phyloP scores from a whole-genome alignment of 345 rosid genomes.

The Erodium maritimum region DNA sequence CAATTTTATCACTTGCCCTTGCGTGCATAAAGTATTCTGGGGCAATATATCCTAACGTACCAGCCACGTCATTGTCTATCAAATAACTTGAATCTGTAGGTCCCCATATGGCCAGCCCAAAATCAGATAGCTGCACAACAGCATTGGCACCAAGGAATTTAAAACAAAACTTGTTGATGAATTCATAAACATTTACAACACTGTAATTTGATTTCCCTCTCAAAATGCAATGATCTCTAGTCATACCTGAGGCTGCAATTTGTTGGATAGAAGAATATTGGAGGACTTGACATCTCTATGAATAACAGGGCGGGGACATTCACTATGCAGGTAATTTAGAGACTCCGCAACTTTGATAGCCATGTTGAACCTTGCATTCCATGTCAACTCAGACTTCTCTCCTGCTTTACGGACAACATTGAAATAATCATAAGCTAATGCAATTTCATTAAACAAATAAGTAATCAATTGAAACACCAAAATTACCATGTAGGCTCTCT shows the following conservation, averaged over 20 bases:
- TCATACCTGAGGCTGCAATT: conserved; percentile 89
- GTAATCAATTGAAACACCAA: neutral
- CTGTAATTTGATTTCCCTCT: neutral
- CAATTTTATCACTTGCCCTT: conserved; percentile 78
- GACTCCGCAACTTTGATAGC: conserved; percentile 93
- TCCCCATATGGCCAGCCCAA: conserved; percentile 82
- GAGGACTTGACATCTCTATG: conserved; percentile 98
- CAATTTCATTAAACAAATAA: neutral
- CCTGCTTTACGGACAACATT: conserved; percentile 26
- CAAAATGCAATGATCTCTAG: neutral
- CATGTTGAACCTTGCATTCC: conserved; percentile 74
- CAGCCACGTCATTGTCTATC: conserved; percentile 69
- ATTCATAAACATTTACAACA: neutral
- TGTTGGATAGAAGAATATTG: conserved; percentile 69
- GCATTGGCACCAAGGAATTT: conserved; percentile 9
- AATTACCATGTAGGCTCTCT: conserved; percentile 83
- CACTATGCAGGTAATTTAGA: conserved; percentile 63
- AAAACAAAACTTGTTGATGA: neutral
- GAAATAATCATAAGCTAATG: neutral
- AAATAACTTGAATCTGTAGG: conserved; percentile 48
- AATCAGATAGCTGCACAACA: conserved; percentile 71
- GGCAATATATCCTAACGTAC: conserved; percentile 99
- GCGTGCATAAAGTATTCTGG: conserved; percentile 97
- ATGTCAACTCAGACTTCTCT: conserved; percentile 47
- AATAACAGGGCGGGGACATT: conserved; percentile 48